phyloP scores from a whole-genome alignment of 1,139 yeast genomes.

The Saccharomycopsis hybrid region DNA sequence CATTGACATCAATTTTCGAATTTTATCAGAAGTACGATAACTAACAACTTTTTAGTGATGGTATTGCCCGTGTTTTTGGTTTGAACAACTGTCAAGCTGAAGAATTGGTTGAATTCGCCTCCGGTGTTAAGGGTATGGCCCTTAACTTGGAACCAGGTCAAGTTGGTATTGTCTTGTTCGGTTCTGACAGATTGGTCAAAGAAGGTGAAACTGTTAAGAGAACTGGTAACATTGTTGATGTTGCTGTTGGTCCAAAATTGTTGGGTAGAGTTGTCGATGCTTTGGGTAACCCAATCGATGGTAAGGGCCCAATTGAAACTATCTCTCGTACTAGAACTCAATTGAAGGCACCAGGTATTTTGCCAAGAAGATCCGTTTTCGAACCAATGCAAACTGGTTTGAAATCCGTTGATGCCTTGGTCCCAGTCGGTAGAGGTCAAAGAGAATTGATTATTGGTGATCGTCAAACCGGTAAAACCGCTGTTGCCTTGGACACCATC shows the following conservation, averaged over 20 bases:
- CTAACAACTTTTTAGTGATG: constrained; percentile 62
- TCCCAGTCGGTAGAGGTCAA: constrained; percentile 99
- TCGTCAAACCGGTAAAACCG: constrained; percentile 99
- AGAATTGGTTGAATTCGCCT: constrained; percentile 98
- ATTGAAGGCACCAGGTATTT: constrained; percentile 99
- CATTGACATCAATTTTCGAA: too few species aligned
- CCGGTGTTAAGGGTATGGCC: constrained; percentile 99
- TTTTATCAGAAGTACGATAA: too few species aligned
- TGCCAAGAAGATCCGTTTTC: constrained; percentile 97
- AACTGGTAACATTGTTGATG: constrained; percentile 99
- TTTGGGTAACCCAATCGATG: constrained; percentile 98
- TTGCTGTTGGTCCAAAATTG: constrained; percentile 97
- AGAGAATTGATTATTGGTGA: constrained; percentile 99
- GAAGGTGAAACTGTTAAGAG: constrained; percentile 99
- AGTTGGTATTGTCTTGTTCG: constrained; percentile 99
- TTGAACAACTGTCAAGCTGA: constrained; percentile 99
- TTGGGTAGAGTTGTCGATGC: constrained; percentile 99
- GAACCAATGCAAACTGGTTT: constrained; percentile 99
- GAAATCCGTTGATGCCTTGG: constrained; percentile 98
- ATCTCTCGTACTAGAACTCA: constrained; percentile 89
- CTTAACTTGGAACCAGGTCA: constrained; percentile 99
- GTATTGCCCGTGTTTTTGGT: constrained; percentile 99
- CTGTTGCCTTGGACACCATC: constrained; percentile 97
- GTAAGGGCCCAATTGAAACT: constrained; percentile 96
- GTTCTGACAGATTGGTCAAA: constrained; percentile 97